Evolutionary conservation across 2,329 filamentous ascomycete species (phyloP), one percentile per base, ranked within the genome.

Genomic region (Fusarium sp.): DNA sequence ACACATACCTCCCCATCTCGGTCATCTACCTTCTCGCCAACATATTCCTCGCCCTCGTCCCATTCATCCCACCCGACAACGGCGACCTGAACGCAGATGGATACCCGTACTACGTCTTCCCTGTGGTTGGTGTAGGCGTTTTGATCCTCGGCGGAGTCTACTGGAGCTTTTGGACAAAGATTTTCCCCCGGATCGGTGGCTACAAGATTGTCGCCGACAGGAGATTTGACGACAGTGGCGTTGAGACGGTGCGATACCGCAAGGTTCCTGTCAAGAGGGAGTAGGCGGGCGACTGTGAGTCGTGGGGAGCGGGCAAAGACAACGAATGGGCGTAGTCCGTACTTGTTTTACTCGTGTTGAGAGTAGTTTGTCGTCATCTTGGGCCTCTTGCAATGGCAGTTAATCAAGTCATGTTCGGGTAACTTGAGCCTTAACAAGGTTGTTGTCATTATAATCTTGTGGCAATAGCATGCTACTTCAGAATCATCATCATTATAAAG

Each of bases 71-170:
- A 2, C 84, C 83, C 0, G 75, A 76, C 4, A 25, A 25, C 31
- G 78, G 76, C 2, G 77, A 74, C 62, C 79, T 77, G 75, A 76
- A 79, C 46, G 77, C 77, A 1, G 77, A 80, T 11, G 79, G 80
- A 0, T 85, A 85, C 36, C 81, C 82, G 2, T 85, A 85, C 73
- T 86, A 82, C 53, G 73, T 84, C 0, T 84, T 84, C 62, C 83
- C 83, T 0, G 76, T 84, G 0, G 82, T 86, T 1, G 83, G 82
- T 0, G 78, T 84, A 1, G 77, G 77, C 1, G 80, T 86, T 7
- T 67, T 86, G 23, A 45, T 83, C 0, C 70, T 84, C 0, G 84
- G 84, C 2, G 79, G 56, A 0, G 46, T 81, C 2, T 86, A 86
- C 70, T 86, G 84, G 83, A 49, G 71, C 0, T 65, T 80, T 15